Conservation (phyloP, 352 stramenopile genomes). For the Phytopythium sindhum region DNA sequence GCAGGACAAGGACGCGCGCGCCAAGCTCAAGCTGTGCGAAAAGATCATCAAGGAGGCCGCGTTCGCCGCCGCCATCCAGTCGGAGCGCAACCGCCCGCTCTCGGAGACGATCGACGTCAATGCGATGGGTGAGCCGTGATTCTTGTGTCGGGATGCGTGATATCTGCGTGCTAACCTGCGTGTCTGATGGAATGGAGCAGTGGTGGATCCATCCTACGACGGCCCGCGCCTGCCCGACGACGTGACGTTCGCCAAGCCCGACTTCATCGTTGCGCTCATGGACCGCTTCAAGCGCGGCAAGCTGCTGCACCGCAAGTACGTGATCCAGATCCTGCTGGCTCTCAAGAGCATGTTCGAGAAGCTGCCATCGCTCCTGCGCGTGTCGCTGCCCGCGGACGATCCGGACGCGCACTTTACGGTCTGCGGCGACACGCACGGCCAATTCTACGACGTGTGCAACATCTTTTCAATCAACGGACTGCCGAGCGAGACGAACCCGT, state of each 20-base stretch:
- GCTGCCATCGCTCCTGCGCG: slow-evolving; percentile 90
- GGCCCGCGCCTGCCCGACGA: slow-evolving; percentile 69
- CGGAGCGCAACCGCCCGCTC: slow-evolving; percentile 90
- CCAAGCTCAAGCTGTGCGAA: slow-evolving; percentile 95
- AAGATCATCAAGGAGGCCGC: slow-evolving; percentile 95
- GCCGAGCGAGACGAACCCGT: slow-evolving; percentile 94
- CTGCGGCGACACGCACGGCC: slow-evolving; percentile 98
- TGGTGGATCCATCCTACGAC: slow-evolving; percentile 80
- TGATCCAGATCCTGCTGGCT: slow-evolving; percentile 94
- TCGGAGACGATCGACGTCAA: slow-evolving; percentile 92
- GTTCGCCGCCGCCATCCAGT: slow-evolving; percentile 97
- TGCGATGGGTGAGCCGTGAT: slow-evolving; percentile 40
- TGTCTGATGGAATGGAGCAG: slow-evolving; percentile 17
- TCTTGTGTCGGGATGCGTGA: background rate
- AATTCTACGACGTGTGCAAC: slow-evolving; percentile 99
- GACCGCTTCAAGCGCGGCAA: slow-evolving; percentile 97
- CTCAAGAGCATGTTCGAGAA: slow-evolving; percentile 90
- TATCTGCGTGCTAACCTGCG: background rate
- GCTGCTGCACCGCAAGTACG: slow-evolving; percentile 97
- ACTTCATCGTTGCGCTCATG: slow-evolving; percentile 92
- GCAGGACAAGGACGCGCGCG: slow-evolving; percentile 90
- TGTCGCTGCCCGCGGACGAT: slow-evolving; percentile 43
- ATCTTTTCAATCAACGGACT: slow-evolving; percentile 99
- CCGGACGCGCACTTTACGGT: slow-evolving; percentile 90
- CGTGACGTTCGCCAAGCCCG: slow-evolving; percentile 44